Evolutionary conservation across 306 rosid genomes (phyloP).

Genomic region (Abrus precatorius): DNA sequence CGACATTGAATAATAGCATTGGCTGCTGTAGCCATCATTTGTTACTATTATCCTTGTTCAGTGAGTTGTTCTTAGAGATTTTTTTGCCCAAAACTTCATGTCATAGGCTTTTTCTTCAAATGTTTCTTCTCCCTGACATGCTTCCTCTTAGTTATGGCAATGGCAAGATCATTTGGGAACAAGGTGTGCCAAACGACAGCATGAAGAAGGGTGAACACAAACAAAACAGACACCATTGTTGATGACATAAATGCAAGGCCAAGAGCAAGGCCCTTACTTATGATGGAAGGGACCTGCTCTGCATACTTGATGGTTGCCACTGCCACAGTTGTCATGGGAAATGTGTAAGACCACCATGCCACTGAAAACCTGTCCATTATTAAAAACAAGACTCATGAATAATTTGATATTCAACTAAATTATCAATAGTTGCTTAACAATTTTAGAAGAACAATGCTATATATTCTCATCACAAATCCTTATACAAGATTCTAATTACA

Average conservation of each 20-base stretch:
- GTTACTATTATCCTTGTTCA: constrained; percentile 56
- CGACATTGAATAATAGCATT: background rate
- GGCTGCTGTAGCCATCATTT: constrained; percentile 30
- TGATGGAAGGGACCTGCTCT: constrained; percentile 73
- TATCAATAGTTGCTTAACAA: background rate
- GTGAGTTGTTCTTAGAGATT: constrained; percentile 66
- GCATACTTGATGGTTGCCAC: constrained; percentile 85
- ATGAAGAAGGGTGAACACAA: constrained; percentile 83
- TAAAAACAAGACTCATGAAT: background rate
- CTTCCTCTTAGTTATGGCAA: constrained; percentile 78
- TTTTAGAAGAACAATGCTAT: too few relatives aligned
- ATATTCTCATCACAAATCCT: too few relatives aligned
- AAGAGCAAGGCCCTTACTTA: constrained; percentile 76
- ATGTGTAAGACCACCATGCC: constrained; percentile 95
- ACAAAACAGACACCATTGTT: constrained; percentile 69
- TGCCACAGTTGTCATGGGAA: constrained; percentile 84
- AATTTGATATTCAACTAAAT: background rate
- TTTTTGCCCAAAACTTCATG: constrained; percentile 83
- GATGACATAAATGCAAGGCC: constrained; percentile 79
- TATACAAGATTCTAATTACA: too few relatives aligned
- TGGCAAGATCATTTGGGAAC: constrained; percentile 91
- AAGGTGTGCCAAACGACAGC: constrained; percentile 80
- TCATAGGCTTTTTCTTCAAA: constrained; percentile 72
- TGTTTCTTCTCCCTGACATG: constrained; percentile 70
- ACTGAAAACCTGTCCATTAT: constrained; percentile 75